Percentiles rank a stretch among this genome's conserved stretches.
Conservation (phyloP, 257 asterid genomes). For the Osmanthus fragrans region DNA sequence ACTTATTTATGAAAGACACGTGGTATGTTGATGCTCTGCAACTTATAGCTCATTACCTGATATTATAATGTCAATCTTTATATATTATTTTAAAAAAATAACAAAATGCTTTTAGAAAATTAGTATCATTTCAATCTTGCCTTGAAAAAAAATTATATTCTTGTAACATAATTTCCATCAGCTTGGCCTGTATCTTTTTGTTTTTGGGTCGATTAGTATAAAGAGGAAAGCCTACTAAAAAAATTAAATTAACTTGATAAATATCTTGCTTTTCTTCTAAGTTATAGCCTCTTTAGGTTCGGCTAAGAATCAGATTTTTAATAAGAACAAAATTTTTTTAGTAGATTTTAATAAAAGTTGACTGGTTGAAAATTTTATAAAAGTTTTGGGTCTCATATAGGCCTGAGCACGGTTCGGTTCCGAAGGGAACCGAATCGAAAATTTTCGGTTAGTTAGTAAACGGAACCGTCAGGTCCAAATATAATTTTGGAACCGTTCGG, state of each 20-base stretch:
- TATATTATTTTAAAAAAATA: neutral
- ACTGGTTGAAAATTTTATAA: too few relatives aligned
- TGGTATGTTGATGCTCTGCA: constrained; percentile 51
- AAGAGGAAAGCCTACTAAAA: neutral
- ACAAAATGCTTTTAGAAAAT: neutral
- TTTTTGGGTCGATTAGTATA: neutral
- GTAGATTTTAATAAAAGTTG: too few relatives aligned
- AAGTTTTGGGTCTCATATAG: too few relatives aligned
- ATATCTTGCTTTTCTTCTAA: neutral
- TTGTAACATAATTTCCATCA: neutral
- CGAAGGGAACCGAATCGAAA: too few relatives aligned
- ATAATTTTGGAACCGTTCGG: too few relatives aligned
- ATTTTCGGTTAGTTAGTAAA: too few relatives aligned
- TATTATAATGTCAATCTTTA: neutral
- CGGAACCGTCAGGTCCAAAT: too few relatives aligned
- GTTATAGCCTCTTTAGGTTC: neutral
- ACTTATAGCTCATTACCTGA: neutral
- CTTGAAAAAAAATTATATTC: neutral
- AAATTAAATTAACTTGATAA: too few relatives aligned
- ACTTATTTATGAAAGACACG: constrained; percentile 71
- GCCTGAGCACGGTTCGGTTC: too few relatives aligned
- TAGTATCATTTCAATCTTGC: neutral
- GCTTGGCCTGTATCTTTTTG: neutral
- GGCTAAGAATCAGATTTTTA: too few relatives aligned
- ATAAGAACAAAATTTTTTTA: too few relatives aligned